Evolutionary conservation across 2,329 filamentous ascomycete species (phyloP).

Genomic region (Albophoma yamanashiensis): DNA sequence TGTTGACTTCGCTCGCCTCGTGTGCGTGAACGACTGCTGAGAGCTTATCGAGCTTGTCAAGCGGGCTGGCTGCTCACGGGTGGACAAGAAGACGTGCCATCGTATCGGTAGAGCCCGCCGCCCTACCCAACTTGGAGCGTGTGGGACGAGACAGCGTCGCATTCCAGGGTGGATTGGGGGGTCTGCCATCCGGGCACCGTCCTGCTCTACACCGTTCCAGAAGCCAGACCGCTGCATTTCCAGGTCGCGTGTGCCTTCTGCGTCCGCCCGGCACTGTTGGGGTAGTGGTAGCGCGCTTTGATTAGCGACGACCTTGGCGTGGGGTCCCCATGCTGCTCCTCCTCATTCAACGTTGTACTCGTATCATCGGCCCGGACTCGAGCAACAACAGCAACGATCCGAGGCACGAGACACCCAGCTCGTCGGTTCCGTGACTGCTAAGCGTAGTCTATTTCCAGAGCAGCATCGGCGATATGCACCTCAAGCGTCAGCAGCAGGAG

Average conservation of each 20-base stretch:
- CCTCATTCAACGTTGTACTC: neutral
- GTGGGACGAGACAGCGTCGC: neutral
- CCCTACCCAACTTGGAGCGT: neutral
- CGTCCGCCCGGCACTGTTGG: neutral
- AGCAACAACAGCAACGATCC: neutral
- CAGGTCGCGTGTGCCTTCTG: neutral
- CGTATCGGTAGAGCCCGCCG: neutral
- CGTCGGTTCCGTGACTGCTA: neutral
- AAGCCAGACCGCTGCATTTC: neutral
- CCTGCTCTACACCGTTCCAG: neutral
- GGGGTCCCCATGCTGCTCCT: neutral
- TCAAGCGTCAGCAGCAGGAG: neutral
- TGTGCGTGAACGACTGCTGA: neutral
- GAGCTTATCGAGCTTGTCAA: neutral
- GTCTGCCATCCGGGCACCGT: neutral
- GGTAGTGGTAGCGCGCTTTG: neutral
- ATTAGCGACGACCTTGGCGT: neutral
- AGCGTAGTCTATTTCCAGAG: neutral
- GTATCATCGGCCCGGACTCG: neutral
- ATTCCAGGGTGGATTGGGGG: neutral
- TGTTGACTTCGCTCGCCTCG: neutral
- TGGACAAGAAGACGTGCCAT: neutral
- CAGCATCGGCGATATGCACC: neutral
- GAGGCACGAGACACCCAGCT: neutral
- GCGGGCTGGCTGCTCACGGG: neutral